Conservation (phyloP, 352 stramenopile genomes). For the Plasmopara muralis region DNA sequence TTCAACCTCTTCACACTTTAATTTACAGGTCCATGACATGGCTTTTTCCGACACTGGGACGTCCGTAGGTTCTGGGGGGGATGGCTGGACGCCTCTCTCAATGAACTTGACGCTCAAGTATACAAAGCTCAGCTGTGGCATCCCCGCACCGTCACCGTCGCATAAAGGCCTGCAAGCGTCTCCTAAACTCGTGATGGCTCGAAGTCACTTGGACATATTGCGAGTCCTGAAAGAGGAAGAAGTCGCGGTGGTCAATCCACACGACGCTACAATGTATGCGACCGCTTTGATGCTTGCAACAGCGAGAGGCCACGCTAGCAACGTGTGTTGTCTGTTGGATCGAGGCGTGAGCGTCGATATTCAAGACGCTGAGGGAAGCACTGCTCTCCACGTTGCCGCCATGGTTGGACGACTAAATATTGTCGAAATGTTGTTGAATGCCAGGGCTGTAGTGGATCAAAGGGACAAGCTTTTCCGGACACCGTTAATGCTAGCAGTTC, state of each 20-base stretch:
- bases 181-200: slow-evolving; percentile 14
- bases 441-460: slow-evolving; percentile 13
- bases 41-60: slow-evolving; percentile 1
- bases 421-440: slow-evolving; percentile 16
- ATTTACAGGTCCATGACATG: not conserved
- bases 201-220: slow-evolving; percentile 18
- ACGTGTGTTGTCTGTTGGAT: slow-evolving; percentile 21
- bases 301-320: slow-evolving; percentile 13
- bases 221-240: slow-evolving; percentile 25
- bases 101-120: slow-evolving; percentile 16
- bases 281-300: slow-evolving; percentile 14
- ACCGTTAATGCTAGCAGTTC: slow-evolving; percentile 20
- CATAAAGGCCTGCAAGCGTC: not conserved
- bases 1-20: too few species aligned
- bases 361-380: slow-evolving; percentile 5
- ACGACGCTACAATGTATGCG: slow-evolving; percentile 14
- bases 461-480: slow-evolving; percentile 10
- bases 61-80: slow-evolving; percentile 1
- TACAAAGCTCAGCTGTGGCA: slow-evolving; percentile 15
- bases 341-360: slow-evolving; percentile 16
- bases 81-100: slow-evolving; percentile 23
- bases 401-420: slow-evolving; percentile 10
- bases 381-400: slow-evolving; percentile 14
- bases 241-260: slow-evolving; percentile 8
- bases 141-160: not conserved